These are phyloP conservation scores for Gleditsia sinensis DNA, from an alignment of 306 rosid species.

Conservation along the genomic window DNA sequence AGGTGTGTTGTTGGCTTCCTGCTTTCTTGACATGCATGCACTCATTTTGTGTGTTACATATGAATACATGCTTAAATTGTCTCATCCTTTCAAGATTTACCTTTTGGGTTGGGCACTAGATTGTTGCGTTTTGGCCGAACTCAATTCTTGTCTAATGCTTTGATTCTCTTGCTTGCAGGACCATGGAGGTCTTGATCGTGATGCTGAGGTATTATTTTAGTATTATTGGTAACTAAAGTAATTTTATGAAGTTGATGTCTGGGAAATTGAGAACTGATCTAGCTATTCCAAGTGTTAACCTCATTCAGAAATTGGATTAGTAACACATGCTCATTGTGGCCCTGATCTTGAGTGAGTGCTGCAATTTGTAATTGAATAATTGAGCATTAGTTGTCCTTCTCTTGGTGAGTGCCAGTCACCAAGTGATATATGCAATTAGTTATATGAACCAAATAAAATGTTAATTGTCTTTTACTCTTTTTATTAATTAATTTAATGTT, in stretches of 20 bases:
- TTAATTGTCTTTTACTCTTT: neutral
- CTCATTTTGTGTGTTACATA: neutral
- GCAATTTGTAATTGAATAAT: conserved; percentile 6
- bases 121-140: neutral
- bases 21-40: neutral
- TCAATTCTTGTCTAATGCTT: conserved; percentile 28
- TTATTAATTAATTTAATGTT: neutral
- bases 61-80: neutral
- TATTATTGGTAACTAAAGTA: conserved; percentile 24
- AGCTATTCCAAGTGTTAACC: conserved; percentile 10
- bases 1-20: conserved; percentile 51
- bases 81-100: neutral
- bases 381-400: neutral
- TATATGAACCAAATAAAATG: neutral
- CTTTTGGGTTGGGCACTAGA: conserved; percentile 14
- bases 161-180: conserved; percentile 56
- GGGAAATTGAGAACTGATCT: conserved; percentile 28
- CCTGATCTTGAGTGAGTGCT: conserved; percentile 6
- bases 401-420: neutral
- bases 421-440: neutral
- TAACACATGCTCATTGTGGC: conserved; percentile 11
- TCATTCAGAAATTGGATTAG: conserved; percentile 13
- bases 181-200: conserved; percentile 69
- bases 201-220: conserved; percentile 77
- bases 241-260: conserved; percentile 25